Evolutionary conservation across 805 yeast species (phyloP), one percentile per base, ranked within the genome.

Genomic region (Monosporozyma unispora): DNA sequence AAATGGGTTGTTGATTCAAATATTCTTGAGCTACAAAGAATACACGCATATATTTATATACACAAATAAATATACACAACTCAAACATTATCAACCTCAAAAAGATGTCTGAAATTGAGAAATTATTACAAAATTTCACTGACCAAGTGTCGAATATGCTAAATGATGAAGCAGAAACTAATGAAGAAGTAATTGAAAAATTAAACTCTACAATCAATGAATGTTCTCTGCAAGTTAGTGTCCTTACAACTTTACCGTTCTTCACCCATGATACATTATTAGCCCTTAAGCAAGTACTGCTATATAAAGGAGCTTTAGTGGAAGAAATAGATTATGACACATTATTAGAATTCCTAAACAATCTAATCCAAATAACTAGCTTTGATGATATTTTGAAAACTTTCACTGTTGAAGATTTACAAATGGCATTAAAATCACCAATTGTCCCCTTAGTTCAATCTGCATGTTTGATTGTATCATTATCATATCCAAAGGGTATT

Each of bases 401-500:
- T 1, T 64, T 54, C 44, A 44, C 59, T 1, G 44, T 59, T 3
- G 52, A 55, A 2, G 66, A 65, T 48, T 45, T 64, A 28, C 50
- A 48, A 33, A 29, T 21, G 25, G 64, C 64, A 8, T 38, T 65
- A 25, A 38, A 48, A 3, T 62, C 68, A 9, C 35, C 48, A 9
- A 50, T 58, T n/a, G 12, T 48, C 1, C 48, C 55, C 2, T 45
- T 65, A 39, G 45, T 56, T 1, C 56, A 48, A 16, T 50, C 59
- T 7, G 62, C 64, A 5, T 61, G 65, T 45, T 57, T 55, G 35
- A 59, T 64, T 9, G 53, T 65, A n/a, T 50, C 54, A 10, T 48
- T 48, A 14, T 62, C 68, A 2, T 52, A 55, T 38, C 68, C 68
- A 19, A 58, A 54, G 48, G 61, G 60, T 7, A 44, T 57, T 9